Base-by-base conservation (phyloP, 2,329 filamentous ascomycete genomes). In the Exophiala alcalophila region DNA sequence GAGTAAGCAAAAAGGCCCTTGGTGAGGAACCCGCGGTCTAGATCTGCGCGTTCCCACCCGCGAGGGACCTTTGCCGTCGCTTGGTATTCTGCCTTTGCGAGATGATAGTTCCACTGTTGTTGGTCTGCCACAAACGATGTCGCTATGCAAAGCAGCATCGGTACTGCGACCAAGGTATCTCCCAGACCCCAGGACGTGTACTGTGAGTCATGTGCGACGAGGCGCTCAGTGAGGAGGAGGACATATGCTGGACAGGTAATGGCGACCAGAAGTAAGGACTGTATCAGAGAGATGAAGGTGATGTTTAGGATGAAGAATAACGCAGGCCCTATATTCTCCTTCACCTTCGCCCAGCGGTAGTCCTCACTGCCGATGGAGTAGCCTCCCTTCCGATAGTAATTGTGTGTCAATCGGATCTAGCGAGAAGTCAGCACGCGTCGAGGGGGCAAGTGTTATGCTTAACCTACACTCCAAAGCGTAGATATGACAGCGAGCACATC, bases 381-480 rank as follows among this genome's bases (percentile, higher is more conserved):
- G 16, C 92, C 92, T 26, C 92, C 92, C 64, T 87, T 94, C 45
- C 92, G 84, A 83, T 86, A 95, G 69, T 96, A 98, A 68, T 98
- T 98, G 73, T 79, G 97, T 2, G 91, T 97, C 65, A 98, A 71
- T 8, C 92, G 84, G 44, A 70, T 62, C 86, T 89, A 54, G 14
- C n/a, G 23, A 4, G 10, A 11, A 18, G 35, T 34, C 38, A 46
- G 28, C 24, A 24, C 35, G 37, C 37, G 25, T 18, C 30, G 6
- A 11, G 15, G 26, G 12, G 6, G 9, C 11, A 10, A 21, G 12
- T 5, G 14, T 4, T 4, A 16, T 2, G 60, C 83, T 65, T 69
- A n/a, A n/a, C n/a, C n/a, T n/a, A 89, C 85, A 65, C 84, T 86
- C 92, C 92, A 98, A 6, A 90, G 56, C 1, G 76, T 65, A 36